phyloP scores from a whole-genome alignment of 805 yeast species.

The Hanseniaspora jakobsenii region DNA sequence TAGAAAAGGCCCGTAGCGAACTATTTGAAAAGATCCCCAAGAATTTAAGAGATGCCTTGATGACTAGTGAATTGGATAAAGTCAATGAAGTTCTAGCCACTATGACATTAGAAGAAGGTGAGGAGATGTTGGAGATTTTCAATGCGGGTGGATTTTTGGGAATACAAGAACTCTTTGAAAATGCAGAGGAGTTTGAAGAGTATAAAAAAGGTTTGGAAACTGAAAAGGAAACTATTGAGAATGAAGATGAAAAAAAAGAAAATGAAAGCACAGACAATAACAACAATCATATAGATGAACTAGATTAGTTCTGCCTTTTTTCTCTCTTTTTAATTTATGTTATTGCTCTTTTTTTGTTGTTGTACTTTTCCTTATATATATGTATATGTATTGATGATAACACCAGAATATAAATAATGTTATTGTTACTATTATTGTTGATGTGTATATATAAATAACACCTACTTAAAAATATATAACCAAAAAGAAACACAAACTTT shows the following conservation, averaged over 20 bases:
- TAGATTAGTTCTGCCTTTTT: too few relatives aligned
- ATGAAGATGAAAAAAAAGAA: not conserved
- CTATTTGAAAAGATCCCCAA: slow-evolving; percentile 47
- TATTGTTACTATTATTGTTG: too few relatives aligned
- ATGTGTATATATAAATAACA: too few relatives aligned
- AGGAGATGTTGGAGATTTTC: slow-evolving; percentile 56
- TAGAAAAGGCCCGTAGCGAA: slow-evolving; percentile 35
- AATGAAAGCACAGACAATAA: not conserved
- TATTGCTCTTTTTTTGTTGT: too few relatives aligned
- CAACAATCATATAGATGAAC: not conserved
- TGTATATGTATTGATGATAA: too few relatives aligned
- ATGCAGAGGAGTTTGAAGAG: slow-evolving; percentile 56
- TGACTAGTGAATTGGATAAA: slow-evolving; percentile 56
- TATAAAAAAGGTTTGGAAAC: slow-evolving; percentile 24
- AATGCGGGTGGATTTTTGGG: slow-evolving; percentile 76
- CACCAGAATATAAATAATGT: too few relatives aligned
- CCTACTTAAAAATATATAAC: slow-evolving; percentile 21
- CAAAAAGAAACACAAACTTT: slow-evolving; percentile 31
- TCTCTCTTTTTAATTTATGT: too few relatives aligned
- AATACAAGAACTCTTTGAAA: slow-evolving; percentile 61
- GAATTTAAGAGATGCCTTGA: slow-evolving; percentile 63
- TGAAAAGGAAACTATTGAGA: not conserved
- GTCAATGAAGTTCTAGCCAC: slow-evolving; percentile 72
- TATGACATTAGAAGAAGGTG: slow-evolving; percentile 69
- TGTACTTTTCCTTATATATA: too few relatives aligned